Base-by-base conservation (phyloP, 495 filamentous ascomycete species). In the Neurospora sp. region DNA sequence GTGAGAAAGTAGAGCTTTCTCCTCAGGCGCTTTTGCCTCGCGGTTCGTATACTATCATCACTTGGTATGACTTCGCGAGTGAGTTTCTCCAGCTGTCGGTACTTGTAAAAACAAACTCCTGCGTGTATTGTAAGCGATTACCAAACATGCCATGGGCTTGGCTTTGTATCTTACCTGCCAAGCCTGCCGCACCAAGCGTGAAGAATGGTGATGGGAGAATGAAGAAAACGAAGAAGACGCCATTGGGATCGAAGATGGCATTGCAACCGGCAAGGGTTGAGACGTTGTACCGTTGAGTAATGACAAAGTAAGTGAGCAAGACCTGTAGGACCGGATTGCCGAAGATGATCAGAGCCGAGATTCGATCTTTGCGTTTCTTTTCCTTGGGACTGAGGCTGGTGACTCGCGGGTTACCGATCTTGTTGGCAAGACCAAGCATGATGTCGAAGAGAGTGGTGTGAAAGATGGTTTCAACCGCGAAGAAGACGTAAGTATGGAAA, bases 1-100 rank as follows among this genome's bases (percentile, higher is more conserved):
- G 91, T 85, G 76, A 97, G 87, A 73, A 90, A 80, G 79, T 95
- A 96, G 40, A 97, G 89, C 71, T 95, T 92, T 43, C 91, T 77
- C 81, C 92, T 87, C 6, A 91, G 89, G 69, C 91, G 79, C 79
- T 92, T 77, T 84, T 81, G 70, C 79, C 88, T 72, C 84, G 89
- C 73, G 4, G 77, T 59, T 2, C 78, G 76, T 9, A 72, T 39
- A 72, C 76, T 80, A 73, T 86, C 87, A 36, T 85, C 83, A 54
- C 88, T 83, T 34, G 79, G 79, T n/a, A 94, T 78, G 70, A 91
- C 86, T 11, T 84, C 79, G 1, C 83, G 83, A 70, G 94, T 92
- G 40, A 88, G 80, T 70, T 81, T 85, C 37, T 90, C 86, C 74
- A 97, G 91, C 70, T 86, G 88, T 71, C 86, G 85, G 71, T 94